Evolutionary conservation across 208 protist genomes (phyloP).

Genomic region (Phytomonas sp.): DNA sequence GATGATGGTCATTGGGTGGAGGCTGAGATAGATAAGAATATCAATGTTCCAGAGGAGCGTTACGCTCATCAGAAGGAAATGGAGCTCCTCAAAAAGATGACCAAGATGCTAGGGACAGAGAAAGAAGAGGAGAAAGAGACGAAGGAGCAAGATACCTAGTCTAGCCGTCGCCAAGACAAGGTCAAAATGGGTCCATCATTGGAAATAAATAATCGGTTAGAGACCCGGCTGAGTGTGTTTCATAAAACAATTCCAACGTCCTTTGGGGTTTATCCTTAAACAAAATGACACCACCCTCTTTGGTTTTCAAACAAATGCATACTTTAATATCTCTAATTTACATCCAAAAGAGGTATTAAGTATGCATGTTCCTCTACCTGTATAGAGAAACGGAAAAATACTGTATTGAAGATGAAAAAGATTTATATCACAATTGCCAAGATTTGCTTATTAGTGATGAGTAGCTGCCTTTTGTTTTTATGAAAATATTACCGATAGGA

Average conservation of each 20-base stretch:
- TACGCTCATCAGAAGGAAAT: constrained; percentile 63
- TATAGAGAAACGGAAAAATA: not conserved
- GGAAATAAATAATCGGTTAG: not conserved
- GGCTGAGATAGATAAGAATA: constrained; percentile 82
- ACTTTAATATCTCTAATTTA: constrained; percentile 1
- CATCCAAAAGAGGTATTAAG: not conserved
- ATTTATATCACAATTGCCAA: not conserved
- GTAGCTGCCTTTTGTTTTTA: constrained; percentile 11
- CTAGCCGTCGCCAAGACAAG: not conserved
- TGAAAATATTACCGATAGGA: constrained; percentile 9
- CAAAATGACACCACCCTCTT: not conserved
- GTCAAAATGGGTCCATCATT: not conserved
- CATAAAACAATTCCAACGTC: not conserved
- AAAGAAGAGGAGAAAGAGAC: constrained; percentile 23
- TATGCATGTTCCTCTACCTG: not conserved
- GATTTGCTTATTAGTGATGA: not conserved
- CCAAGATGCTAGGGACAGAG: constrained; percentile 33
- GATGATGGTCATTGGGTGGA: constrained; percentile 78
- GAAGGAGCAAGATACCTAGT: not conserved
- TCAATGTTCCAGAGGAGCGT: constrained; percentile 69
- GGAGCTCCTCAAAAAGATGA: constrained; percentile 45
- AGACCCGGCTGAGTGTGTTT: not conserved
- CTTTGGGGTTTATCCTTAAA: not conserved
- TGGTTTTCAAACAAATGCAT: constrained; percentile 1
- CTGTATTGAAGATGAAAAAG: not conserved